These are phyloP conservation scores for Pisolithus marmoratus DNA, from an alignment of 768 basidiomycete species.

Conservation along the genomic window DNA sequence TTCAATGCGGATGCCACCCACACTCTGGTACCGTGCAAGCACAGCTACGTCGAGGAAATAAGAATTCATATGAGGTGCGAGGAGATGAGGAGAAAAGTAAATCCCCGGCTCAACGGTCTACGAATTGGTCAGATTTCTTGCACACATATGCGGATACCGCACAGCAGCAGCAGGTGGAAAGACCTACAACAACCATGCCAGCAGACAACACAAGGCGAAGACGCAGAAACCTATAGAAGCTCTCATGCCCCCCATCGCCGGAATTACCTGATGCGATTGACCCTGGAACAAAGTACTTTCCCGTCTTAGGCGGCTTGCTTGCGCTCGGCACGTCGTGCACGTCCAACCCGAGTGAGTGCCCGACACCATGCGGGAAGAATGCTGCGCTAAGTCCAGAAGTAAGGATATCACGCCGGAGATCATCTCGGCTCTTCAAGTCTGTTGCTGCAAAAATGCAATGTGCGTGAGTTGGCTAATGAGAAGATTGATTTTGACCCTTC, in stretches of 20 bases:
- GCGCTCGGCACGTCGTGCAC: conserved; percentile 88
- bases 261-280: conserved; percentile 59
- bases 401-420: conserved; percentile 49
- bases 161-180: not conserved
- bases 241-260: conserved; percentile 51
- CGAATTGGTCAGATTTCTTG: not conserved
- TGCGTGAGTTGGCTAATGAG: not conserved
- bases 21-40: conserved; percentile 52
- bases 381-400: conserved; percentile 72
- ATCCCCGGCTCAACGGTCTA: conserved; percentile 90
- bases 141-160: not conserved
- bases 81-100: conserved; percentile 78
- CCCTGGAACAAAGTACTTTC: conserved; percentile 62
- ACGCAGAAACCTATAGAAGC: conserved; percentile 76
- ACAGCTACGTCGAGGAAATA: conserved; percentile 40
- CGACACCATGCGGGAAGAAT: conserved; percentile 93
- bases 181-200: conserved; percentile 85
- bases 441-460: not conserved
- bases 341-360: conserved; percentile 89
- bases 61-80: conserved; percentile 59
- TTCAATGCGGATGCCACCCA: conserved; percentile 93
- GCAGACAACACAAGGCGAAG: conserved; percentile 65
- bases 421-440: conserved; percentile 9
- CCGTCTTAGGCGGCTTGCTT: conserved; percentile 62
- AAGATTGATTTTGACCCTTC: not conserved